Evolutionary conservation across 768 basidiomycete genomes (phyloP), one percentile per base, ranked within the genome.

Genomic region (Tephrocybe sp.): DNA sequence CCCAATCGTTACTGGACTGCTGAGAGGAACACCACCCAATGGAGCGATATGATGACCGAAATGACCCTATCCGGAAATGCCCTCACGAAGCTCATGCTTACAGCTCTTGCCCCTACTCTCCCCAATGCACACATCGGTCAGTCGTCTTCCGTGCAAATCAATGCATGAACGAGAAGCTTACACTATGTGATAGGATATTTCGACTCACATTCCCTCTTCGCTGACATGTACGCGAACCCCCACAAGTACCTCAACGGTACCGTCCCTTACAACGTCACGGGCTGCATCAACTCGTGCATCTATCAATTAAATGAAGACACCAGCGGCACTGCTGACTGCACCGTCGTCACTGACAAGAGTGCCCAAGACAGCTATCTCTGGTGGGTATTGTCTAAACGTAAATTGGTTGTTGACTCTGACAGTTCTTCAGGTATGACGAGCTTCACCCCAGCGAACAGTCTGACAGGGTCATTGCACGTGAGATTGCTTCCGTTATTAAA

Each of bases 241-340:
- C 55, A 63, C 7, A 54, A 60, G 3, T 86, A 85, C 62, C 64
- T 85, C 30, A 87, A 85, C 52, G 84, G 84, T 7, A 85, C 83
- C 0, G 82, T 74, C 0, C 80, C 83, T 11, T 62, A 78, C 42
- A 85, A 85, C 54, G 74, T 80, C 20, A 84, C 79, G 0, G 78
- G 82, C 0, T 70, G 73, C 19, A 68, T 79, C 34, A 59, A 74
- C 35, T 67, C 76, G 0, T 84, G 83, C 57, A 69, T 80, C 3
- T 76, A 72, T 58, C 44, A 70, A 51, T 35, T 65, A 35, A 65
- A 69, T 51, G 65, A 11, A 36, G 23, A 16, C 43, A 35, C 41
- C 1, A 26, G 61, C n/a, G 31, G 62, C 41, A 54, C 61, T 0
- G 65, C 52, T 0, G 53, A 35, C 11, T 76, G 76, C 50, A 74